Evolutionary conservation across 176 grass and related monocot genomes (phyloP).

Genomic region (Avena eriantha): DNA sequence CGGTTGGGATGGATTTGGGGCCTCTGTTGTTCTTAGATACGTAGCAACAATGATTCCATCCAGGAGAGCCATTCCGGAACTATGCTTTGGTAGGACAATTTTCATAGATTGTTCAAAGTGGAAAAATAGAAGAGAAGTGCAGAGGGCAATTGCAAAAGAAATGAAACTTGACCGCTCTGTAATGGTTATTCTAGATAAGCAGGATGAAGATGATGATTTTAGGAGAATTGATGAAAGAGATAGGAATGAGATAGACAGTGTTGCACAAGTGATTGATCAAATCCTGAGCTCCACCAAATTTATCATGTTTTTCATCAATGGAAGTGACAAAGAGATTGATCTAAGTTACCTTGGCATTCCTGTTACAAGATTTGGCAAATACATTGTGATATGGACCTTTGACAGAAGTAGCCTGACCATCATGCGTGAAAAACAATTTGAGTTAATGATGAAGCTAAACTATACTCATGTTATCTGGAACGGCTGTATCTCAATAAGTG

Average conservation of each 20-base stretch:
- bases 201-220: conserved; percentile 35
- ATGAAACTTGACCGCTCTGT: neutral
- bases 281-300: neutral
- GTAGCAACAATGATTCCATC: neutral
- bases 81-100: neutral
- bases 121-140: conserved; percentile 8
- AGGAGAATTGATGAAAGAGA: neutral
- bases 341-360: neutral
- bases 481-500: too few species aligned
- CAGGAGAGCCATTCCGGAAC: neutral
- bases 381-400: conserved; percentile 11
- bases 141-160: neutral
- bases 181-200: neutral
- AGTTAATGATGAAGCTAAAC: neutral
- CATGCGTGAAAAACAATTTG: too few species aligned
- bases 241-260: neutral
- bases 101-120: conserved; percentile 15
- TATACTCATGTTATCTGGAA: neutral
- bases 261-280: neutral
- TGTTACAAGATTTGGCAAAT: neutral
- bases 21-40: neutral
- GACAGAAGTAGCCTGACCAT: neutral
- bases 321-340: neutral
- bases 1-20: neutral
- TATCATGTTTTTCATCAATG: conserved; percentile 32